Conservation (phyloP, 208 protist genomes). For the Entamoeba invadens region DNA sequence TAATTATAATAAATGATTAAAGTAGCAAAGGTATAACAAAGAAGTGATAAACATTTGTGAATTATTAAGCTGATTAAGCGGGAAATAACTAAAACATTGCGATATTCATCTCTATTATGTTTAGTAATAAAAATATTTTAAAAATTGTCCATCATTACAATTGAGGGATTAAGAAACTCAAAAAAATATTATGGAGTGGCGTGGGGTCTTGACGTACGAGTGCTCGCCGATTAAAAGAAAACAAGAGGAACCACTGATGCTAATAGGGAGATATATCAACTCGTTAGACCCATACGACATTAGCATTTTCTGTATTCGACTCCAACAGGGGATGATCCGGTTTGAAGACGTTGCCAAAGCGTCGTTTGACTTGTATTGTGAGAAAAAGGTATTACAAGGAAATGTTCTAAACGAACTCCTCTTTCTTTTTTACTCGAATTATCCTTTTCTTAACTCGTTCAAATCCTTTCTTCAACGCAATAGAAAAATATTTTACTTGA, state of each 20-base stretch:
- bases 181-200: too few relatives aligned
- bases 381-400: neutral
- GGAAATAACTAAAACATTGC: too few relatives aligned
- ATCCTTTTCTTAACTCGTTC: neutral
- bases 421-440: neutral
- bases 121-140: too few relatives aligned
- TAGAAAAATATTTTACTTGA: neutral
- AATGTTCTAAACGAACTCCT: neutral
- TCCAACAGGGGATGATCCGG: neutral
- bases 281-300: neutral
- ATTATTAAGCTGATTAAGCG: too few relatives aligned
- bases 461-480: neutral
- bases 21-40: too few relatives aligned
- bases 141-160: too few relatives aligned
- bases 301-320: neutral
- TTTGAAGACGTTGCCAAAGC: neutral
- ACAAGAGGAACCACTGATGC: neutral
- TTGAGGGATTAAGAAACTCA: too few relatives aligned
- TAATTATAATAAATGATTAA: too few relatives aligned
- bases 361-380: neutral
- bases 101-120: too few relatives aligned
- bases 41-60: too few relatives aligned
- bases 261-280: neutral
- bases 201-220: too few relatives aligned
- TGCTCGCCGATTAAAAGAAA: constrained; percentile 2